phyloP scores from a whole-genome alignment of 129 eudicot genomes.

The Silybum marianum region DNA sequence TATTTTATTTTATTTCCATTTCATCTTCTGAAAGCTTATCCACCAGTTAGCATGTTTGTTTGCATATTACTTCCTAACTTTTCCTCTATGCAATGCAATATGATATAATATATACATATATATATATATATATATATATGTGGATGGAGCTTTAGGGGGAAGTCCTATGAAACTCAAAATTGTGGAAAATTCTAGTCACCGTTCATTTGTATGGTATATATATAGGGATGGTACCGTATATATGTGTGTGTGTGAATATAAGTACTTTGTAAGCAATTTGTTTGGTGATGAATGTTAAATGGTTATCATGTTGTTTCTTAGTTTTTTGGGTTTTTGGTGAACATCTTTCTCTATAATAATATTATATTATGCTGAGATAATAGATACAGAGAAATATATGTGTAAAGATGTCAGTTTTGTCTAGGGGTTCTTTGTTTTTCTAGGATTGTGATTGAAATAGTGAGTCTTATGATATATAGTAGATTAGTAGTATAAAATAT shows the following conservation, averaged over 20 bases:
- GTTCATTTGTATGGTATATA: too few relatives aligned
- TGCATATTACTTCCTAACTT: conserved; percentile 5
- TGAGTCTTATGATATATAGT: background rate
- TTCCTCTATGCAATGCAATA: conserved; percentile 8
- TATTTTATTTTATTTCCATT: conserved; percentile 9
- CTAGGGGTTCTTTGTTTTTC: background rate
- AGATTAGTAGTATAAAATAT: background rate
- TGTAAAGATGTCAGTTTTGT: conserved; percentile 23
- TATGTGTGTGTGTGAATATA: too few relatives aligned
- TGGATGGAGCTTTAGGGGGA: too few relatives aligned
- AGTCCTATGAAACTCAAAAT: too few relatives aligned
- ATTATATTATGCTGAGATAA: too few relatives aligned
- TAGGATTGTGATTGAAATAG: background rate
- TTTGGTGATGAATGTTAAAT: too few relatives aligned
- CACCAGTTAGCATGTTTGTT: conserved; percentile 31
- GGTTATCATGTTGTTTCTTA: background rate
- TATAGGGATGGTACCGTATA: too few relatives aligned
- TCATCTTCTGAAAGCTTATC: conserved; percentile 20
- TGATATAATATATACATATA: too few relatives aligned
- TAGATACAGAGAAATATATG: background rate
- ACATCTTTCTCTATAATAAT: too few relatives aligned
- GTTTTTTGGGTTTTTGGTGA: background rate
- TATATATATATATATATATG: too few relatives aligned
- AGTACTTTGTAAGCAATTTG: too few relatives aligned
- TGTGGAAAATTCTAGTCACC: too few relatives aligned